Evolutionary conservation across 2,329 filamentous ascomycete genomes (phyloP).

Genomic region (Monosporascus sp.): DNA sequence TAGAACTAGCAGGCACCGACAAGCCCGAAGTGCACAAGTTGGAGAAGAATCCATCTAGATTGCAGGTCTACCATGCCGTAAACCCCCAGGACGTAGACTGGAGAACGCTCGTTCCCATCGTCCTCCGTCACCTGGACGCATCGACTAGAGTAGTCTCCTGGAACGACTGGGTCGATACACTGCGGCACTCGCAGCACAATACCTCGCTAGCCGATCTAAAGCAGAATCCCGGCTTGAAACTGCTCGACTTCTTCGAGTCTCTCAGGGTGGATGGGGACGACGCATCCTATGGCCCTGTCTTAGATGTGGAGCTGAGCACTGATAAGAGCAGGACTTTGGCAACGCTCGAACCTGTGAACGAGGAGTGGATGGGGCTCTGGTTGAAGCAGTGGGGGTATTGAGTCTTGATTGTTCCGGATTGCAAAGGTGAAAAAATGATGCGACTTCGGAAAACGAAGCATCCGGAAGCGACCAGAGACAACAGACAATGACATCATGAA

Average conservation of each 20-base stretch:
- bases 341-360: not conserved
- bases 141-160: not conserved
- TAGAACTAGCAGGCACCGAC: slow-evolving; percentile 1
- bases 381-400: not conserved
- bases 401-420: not conserved
- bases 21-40: not conserved
- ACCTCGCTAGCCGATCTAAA: not conserved
- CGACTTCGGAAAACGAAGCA: too few relatives aligned
- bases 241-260: not conserved
- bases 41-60: not conserved
- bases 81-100: not conserved
- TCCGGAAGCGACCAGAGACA: too few relatives aligned
- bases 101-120: not conserved
- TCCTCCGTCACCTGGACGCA: not conserved
- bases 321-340: not conserved
- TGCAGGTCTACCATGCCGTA: not conserved
- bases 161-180: not conserved
- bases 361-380: not conserved
- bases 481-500: too few relatives aligned
- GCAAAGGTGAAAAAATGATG: too few relatives aligned
- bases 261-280: not conserved
- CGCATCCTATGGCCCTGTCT: not conserved
- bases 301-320: not conserved
- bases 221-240: not conserved
- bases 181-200: not conserved